A percentile compares a stretch with the other conserved stretches of the same genome.
phyloP scores from a whole-genome alignment of 257 asterid species.

The Nicotiana undulata region DNA sequence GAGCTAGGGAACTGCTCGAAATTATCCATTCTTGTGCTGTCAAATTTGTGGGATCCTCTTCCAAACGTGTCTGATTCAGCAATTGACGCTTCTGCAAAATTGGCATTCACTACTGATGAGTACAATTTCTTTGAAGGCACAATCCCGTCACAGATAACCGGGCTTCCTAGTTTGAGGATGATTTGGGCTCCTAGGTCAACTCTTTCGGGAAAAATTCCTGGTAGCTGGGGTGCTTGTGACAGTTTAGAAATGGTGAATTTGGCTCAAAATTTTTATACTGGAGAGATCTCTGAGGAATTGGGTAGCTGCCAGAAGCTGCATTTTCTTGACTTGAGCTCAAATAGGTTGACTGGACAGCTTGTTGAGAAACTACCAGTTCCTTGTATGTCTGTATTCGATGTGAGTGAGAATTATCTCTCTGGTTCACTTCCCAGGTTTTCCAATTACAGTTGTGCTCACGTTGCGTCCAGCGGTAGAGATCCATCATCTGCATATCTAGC shows the following conservation, averaged over 20 bases:
- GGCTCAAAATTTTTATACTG: constrained; percentile 61
- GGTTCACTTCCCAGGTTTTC: constrained; percentile 70
- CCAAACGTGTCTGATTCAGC: constrained; percentile 31
- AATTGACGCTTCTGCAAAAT: constrained; percentile 22
- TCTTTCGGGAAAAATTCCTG: constrained; percentile 57
- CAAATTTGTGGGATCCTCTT: constrained; percentile 82
- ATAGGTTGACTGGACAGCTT: constrained; percentile 60
- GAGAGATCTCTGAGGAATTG: constrained; percentile 38
- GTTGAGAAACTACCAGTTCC: constrained; percentile 60
- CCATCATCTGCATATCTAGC: constrained; percentile 49
- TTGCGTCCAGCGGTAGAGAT: constrained; percentile 12
- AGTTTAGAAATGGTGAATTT: constrained; percentile 74
- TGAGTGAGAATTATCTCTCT: constrained; percentile 57
- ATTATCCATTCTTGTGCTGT: constrained; percentile 59
- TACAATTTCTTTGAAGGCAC: constrained; percentile 70
- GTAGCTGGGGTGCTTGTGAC: constrained; percentile 63
- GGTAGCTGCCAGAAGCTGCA: constrained; percentile 65
- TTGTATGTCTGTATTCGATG: constrained; percentile 75
- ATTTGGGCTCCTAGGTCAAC: constrained; percentile 87
- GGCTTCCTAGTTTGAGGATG: constrained; percentile 68
- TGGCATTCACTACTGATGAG: constrained; percentile 44
- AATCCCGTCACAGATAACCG: constrained; percentile 45
- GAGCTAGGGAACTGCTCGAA: constrained; percentile 64
- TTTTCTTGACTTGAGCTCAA: constrained; percentile 78
- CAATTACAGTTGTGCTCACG: constrained; percentile 33